phyloP scores from a whole-genome alignment of 1,139 yeast species.

The Suhomyces kunorum region DNA sequence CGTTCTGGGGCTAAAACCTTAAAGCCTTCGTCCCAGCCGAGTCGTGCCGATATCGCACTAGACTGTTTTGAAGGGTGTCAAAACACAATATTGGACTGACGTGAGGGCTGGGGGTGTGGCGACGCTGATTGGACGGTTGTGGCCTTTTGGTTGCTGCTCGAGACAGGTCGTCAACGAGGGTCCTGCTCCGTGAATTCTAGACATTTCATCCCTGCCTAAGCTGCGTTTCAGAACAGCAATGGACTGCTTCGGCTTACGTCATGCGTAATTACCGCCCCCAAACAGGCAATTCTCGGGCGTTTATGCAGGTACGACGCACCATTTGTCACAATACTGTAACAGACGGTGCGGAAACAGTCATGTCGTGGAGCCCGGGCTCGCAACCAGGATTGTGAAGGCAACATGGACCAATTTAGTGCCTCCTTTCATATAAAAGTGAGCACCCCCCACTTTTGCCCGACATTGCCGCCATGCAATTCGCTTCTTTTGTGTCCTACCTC shows the following conservation, averaged over 20 bases:
- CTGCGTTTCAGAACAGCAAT: constrained; percentile 1
- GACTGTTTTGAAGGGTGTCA: background rate
- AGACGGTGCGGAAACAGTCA: background rate
- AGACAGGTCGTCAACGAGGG: no score
- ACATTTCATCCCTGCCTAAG: background rate
- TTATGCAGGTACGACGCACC: constrained; percentile 1
- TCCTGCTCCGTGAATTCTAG: background rate
- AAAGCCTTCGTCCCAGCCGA: background rate
- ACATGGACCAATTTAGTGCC: constrained; percentile 4
- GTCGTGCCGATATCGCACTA: constrained; percentile 1
- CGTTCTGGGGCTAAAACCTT: background rate
- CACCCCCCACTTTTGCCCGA: no score
- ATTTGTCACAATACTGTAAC: constrained; percentile 2
- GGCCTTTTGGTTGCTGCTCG: no score
- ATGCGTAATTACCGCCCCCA: constrained; percentile 2
- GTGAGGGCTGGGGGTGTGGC: no score
- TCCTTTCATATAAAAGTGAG: no score
- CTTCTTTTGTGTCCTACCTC: constrained; percentile 19
- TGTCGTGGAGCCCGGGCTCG: background rate
- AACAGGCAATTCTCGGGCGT: constrained; percentile 2
- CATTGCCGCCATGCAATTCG: constrained; percentile 13
- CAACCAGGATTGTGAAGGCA: constrained; percentile 2
- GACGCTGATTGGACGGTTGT: no score
- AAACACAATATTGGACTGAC: background rate
- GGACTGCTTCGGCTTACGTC: constrained; percentile 4